phyloP scores from a whole-genome alignment of 2,329 filamentous ascomycete species.

The Pleomassaria siparia region DNA sequence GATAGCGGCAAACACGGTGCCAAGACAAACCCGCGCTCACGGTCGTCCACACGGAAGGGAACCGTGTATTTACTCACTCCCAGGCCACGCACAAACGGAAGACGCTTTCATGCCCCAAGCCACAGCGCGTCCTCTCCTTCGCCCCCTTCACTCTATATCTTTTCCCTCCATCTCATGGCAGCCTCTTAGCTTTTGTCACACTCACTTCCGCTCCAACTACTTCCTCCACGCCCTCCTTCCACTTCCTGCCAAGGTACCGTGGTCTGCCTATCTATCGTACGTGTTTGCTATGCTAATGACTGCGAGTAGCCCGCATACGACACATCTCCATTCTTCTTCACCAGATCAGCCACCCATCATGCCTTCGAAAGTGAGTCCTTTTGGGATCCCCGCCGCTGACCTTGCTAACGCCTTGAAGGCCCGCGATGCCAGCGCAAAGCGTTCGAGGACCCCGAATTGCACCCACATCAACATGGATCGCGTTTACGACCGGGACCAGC shows the following conservation, averaged over 20 bases:
- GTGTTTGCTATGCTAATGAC: not conserved
- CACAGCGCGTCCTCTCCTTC: not conserved
- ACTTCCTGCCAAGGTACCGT: not conserved
- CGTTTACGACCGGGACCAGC: conserved; percentile 54
- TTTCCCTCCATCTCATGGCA: not conserved
- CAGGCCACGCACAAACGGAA: not conserved
- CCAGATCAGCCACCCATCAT: conserved; percentile 10
- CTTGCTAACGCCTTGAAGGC: conserved; percentile 21
- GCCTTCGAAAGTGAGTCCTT: conserved; percentile 18
- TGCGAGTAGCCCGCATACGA: not conserved
- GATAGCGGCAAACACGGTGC: not conserved
- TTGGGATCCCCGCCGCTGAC: conserved; percentile 5
- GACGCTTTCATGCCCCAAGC: not conserved
- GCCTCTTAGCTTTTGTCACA: not conserved
- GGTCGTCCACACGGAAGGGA: not conserved
- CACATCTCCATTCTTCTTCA: not conserved
- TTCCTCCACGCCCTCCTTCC: not conserved
- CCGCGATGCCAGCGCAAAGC: conserved; percentile 15
- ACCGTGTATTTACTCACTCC: not conserved
- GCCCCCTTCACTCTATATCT: not conserved
- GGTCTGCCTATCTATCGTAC: not conserved
- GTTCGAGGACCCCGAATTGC: conserved; percentile 48
- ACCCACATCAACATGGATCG: conserved; percentile 70
- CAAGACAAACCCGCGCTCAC: not conserved
- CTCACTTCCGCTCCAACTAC: not conserved